These are phyloP conservation scores for Nitzschia inconspicua DNA, from an alignment of 108 stramenopile genomes.

Conservation along the genomic window DNA sequence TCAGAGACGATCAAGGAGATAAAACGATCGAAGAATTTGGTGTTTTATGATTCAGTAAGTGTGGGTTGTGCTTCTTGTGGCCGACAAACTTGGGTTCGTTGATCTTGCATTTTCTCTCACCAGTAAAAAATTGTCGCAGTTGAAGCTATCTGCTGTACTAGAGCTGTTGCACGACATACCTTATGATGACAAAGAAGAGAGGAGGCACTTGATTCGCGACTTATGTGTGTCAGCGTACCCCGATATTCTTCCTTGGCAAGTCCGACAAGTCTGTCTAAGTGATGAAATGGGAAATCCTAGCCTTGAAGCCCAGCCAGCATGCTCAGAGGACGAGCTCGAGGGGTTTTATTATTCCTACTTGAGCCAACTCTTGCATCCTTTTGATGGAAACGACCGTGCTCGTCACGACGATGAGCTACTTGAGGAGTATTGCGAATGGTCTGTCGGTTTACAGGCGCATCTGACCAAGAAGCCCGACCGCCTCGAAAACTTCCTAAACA, in stretches of 20 bases:
- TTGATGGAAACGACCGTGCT: constrained; percentile 66
- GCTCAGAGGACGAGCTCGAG: constrained; percentile 2
- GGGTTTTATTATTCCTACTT: constrained; percentile 71
- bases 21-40: constrained; percentile 28
- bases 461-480: constrained; percentile 9
- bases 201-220: constrained; percentile 27
- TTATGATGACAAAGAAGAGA: constrained; percentile 9
- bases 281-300: constrained; percentile 2
- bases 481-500: constrained; percentile 40
- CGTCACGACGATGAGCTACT: constrained; percentile 56
- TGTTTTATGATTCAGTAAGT: constrained; percentile 79
- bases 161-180: constrained; percentile 36
- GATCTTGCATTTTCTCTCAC: not conserved
- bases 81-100: not conserved
- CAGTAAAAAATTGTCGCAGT: constrained; percentile 30
- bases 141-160: constrained; percentile 73
- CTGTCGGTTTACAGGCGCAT: constrained; percentile 10
- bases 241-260: constrained; percentile 76
- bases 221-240: constrained; percentile 81
- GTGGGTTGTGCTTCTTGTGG: not conserved
- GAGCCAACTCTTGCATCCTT: constrained; percentile 58
- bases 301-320: not conserved
- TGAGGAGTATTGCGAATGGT: constrained; percentile 74
- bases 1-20: constrained; percentile 58
- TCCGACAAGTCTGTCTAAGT: constrained; percentile 45